phyloP scores from a whole-genome alignment of 495 filamentous ascomycete species.

The Xylaria venustula region DNA sequence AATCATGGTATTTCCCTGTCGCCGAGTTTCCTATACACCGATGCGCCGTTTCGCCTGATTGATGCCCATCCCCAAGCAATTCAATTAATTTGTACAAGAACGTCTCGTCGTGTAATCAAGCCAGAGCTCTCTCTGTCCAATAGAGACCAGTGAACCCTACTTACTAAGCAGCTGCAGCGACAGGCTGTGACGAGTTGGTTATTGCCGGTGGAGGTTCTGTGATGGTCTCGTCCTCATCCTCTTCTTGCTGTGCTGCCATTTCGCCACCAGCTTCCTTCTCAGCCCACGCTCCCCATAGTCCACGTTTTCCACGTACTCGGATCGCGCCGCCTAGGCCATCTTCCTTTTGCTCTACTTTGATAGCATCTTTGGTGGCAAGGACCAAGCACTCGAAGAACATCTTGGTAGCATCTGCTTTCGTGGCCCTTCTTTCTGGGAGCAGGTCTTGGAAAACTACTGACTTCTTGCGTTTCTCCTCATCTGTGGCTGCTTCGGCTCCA shows the following conservation, averaged over 20 bases:
- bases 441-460: conserved; percentile 88
- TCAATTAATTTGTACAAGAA: conserved; percentile 35
- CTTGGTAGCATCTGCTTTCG: conserved; percentile 87
- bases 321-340: conserved; percentile 72
- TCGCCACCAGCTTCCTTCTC: conserved; percentile 73
- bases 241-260: conserved; percentile 37
- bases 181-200: conserved; percentile 30
- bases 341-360: conserved; percentile 91
- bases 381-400: conserved; percentile 99
- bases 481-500: conserved; percentile 60
- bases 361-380: conserved; percentile 94
- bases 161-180: conserved; percentile 33
- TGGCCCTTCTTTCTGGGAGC: conserved; percentile 74
- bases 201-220: conserved; percentile 32
- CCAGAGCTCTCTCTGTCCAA: background rate
- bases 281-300: conserved; percentile 94
- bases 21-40: conserved; percentile 21
- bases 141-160: background rate
- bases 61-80: conserved; percentile 27
- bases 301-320: conserved; percentile 79
- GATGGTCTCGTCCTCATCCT: conserved; percentile 32
- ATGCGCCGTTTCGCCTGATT: conserved; percentile 18
- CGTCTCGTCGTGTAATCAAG: conserved; percentile 20
- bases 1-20: conserved; percentile 32
- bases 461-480: conserved; percentile 68